phyloP scores from a whole-genome alignment of 768 basidiomycete genomes.

The Pilatotrama ljubarskyi region DNA sequence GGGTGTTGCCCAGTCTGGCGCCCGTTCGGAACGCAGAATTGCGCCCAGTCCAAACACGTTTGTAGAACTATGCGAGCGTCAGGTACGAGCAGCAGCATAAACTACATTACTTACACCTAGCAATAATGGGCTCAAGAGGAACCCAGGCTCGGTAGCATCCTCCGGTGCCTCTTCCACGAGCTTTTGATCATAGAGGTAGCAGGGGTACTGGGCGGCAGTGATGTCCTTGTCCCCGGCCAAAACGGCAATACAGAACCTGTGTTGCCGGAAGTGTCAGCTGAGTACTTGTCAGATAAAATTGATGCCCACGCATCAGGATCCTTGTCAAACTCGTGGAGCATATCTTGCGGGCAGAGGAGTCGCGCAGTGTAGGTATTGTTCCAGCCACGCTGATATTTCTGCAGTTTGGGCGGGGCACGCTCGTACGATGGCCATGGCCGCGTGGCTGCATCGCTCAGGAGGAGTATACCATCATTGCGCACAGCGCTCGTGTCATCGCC shows the following conservation, averaged over 20 bases:
- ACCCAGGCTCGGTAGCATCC: neutral
- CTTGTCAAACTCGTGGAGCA: neutral
- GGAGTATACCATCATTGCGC: too few relatives aligned
- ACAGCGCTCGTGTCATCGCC: too few relatives aligned
- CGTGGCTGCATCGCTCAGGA: too few relatives aligned
- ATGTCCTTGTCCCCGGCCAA: neutral
- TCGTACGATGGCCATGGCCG: too few relatives aligned
- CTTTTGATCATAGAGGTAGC: too few relatives aligned
- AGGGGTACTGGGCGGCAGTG: too few relatives aligned
- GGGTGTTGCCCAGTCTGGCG: neutral
- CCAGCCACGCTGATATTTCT: neutral
- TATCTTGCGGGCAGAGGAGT: neutral
- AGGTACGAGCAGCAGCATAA: neutral
- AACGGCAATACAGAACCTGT: neutral
- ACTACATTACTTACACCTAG: neutral
- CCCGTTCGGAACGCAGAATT: neutral
- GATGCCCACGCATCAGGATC: neutral
- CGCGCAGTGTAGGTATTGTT: neutral
- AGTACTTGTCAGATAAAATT: neutral
- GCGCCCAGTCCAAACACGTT: neutral
- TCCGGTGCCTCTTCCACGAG: too few relatives aligned
- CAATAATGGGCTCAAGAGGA: neutral
- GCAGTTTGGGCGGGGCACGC: neutral
- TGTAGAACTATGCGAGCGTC: neutral
- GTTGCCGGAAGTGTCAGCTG: neutral